Evolutionary conservation across 163 green algal genomes (phyloP).

Genomic region (Volvox carteri): DNA sequence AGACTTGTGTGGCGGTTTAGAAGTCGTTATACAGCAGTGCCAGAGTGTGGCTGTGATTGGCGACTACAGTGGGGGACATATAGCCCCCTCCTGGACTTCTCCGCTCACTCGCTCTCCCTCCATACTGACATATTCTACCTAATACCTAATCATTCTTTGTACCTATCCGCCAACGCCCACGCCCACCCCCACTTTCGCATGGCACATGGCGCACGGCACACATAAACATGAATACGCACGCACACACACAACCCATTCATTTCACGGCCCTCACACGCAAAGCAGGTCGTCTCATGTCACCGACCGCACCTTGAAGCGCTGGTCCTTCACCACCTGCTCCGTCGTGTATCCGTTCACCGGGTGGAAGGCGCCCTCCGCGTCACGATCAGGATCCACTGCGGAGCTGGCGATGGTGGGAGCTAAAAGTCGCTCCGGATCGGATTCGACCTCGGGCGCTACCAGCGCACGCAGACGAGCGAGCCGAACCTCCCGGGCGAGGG

Average conservation of each 20-base stretch:
- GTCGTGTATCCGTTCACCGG: slow-evolving; percentile 63
- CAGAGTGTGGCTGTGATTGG: no score
- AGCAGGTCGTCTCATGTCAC: no score
- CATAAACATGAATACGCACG: background rate
- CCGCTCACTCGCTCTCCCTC: no score
- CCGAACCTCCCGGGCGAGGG: slow-evolving; percentile 21
- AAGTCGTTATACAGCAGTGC: no score
- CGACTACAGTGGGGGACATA: no score
- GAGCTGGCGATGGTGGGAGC: slow-evolving; percentile 49
- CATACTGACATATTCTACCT: background rate
- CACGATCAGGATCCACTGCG: background rate
- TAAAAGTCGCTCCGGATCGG: slow-evolving; percentile 56
- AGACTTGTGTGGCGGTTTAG: no score
- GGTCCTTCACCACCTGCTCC: slow-evolving; percentile 63
- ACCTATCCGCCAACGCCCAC: background rate
- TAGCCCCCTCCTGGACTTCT: no score
- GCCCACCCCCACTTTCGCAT: background rate
- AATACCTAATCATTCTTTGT: background rate
- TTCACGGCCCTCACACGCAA: background rate
- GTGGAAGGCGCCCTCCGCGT: slow-evolving; percentile 50
- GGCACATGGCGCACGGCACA: background rate
- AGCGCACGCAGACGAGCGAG: slow-evolving; percentile 54
- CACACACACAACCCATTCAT: background rate
- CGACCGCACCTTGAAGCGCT: slow-evolving; percentile 59
- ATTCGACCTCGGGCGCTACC: slow-evolving; percentile 54